Percentiles rank a stretch among this genome's conserved stretches.
Evolutionary conservation across 2,329 filamentous ascomycete species (phyloP).

Genomic region (Onygenales sp.): DNA sequence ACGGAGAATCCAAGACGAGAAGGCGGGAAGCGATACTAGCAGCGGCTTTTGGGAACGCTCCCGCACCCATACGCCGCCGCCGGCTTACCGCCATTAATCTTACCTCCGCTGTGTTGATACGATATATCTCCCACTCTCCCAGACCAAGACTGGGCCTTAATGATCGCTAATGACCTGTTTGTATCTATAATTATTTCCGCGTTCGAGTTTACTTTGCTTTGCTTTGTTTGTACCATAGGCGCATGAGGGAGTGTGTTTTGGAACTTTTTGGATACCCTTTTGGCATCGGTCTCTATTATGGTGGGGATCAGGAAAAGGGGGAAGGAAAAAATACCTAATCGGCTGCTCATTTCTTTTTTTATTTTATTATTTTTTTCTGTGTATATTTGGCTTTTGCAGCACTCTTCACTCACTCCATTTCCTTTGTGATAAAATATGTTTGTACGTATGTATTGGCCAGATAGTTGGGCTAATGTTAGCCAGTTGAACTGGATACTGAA

Average conservation of each 20-base stretch:
- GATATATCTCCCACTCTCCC: no score
- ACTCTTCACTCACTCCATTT: not conserved
- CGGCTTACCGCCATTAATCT: conserved; percentile 34
- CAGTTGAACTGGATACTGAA: no score
- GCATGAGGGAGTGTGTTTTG: not conserved
- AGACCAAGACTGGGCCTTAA: no score
- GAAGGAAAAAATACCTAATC: not conserved
- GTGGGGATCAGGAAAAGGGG: not conserved
- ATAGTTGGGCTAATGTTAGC: no score
- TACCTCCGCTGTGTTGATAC: no score
- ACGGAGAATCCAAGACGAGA: conserved; percentile 74
- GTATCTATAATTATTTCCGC: not conserved
- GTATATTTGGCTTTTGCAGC: not conserved
- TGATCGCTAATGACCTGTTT: not conserved
- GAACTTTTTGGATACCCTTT: not conserved
- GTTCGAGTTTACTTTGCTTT: conserved; percentile 2
- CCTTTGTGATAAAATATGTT: not conserved
- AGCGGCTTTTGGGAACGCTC: conserved; percentile 28
- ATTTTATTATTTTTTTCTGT: no score
- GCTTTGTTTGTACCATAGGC: conserved; percentile 1
- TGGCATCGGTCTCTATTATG: not conserved
- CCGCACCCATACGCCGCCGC: conserved; percentile 31
- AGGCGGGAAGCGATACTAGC: conserved; percentile 36
- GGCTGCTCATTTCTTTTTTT: no score
- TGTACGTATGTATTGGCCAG: no score